Evolutionary conservation across 768 basidiomycete species (phyloP), one percentile per base, ranked within the genome.

Genomic region (Leccinellum luteum): DNA sequence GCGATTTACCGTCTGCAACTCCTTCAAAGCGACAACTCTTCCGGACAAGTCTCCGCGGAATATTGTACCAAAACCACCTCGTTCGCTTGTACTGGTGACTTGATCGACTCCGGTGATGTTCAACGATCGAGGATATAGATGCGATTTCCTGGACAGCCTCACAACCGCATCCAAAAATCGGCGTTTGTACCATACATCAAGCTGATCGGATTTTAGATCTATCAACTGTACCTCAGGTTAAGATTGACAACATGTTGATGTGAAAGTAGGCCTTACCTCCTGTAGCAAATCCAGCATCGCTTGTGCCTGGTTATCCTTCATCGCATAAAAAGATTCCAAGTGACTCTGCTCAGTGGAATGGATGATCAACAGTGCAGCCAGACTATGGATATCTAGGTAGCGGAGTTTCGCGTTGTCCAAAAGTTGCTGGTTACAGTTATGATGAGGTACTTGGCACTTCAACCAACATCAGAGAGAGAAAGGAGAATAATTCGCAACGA

Each of bases 61-160:
- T 52, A 74, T 69, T 48, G 69, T 64, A 35, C 74, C 74, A 56
- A 70, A 77, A 3, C 68, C 69, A 34, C 74, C 74, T 30, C 58
- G 58, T 10, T 64, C 59, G 6, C 57, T 48, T 2, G 68, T 65
- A 17, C 47, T 41, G 21, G 25, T 19, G 6, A 59, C 45, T 32
- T 61, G 49, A 6, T 63, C 61, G 6, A 62, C 64, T 6, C 60
- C 62, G 1, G 34, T 52, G 45, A 72, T 66, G 23, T 58, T 60
- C 30, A 74, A 56, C n/a, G 62, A 61, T 55, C 13, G 59, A 21
- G 73, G 74, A 30, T 70, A 69, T 14, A 63, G 55, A 34, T 66
- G 59, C 12, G 73, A 66, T 57, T 66, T 65, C 38, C 66, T 63
- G 14, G 73, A 71, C 14, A 74, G 52, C 35, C 67, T 61, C 14